These are phyloP conservation scores for Daucus carota DNA, from an alignment of 129 eudicot genomes.

Conservation along the genomic window DNA sequence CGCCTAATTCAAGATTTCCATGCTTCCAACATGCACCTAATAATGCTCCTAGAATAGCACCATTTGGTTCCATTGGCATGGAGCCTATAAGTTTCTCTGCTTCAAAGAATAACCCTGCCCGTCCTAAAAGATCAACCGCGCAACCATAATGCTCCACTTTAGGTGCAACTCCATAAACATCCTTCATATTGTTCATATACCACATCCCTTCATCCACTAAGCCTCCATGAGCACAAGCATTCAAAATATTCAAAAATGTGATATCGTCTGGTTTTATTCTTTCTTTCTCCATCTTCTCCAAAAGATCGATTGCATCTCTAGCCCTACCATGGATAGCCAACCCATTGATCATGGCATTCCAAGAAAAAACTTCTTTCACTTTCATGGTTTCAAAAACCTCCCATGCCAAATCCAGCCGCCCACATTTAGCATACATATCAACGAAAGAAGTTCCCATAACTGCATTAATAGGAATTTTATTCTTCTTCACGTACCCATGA, in stretches of 20 bases:
- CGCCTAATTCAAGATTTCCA: conserved; percentile 36
- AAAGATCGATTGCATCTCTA: conserved; percentile 43
- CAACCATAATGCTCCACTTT: conserved; percentile 55
- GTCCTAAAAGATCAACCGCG: conserved; percentile 46
- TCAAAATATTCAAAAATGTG: conserved; percentile 44
- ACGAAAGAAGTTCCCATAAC: conserved; percentile 46
- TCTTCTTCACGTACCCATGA: conserved; percentile 34
- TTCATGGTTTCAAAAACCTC: conserved; percentile 49
- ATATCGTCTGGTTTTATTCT: conserved; percentile 29
- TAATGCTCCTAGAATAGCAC: conserved; percentile 57
- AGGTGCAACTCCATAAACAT: conserved; percentile 29
- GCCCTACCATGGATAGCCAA: conserved; percentile 65
- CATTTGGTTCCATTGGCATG: conserved; percentile 51
- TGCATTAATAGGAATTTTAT: conserved; percentile 32
- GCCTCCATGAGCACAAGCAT: conserved; percentile 67
- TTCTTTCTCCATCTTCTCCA: conserved; percentile 31
- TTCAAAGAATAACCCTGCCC: conserved; percentile 41
- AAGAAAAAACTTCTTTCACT: conserved; percentile 35
- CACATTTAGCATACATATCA: conserved; percentile 65
- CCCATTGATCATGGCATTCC: conserved; percentile 78
- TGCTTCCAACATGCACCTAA: conserved; percentile 53
- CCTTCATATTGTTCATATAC: conserved; percentile 35
- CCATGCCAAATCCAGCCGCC: conserved; percentile 62
- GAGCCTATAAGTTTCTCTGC: conserved; percentile 36
- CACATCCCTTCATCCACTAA: conserved; percentile 41